Evolutionary conservation across 345 rosid species (phyloP).

Genomic region (Noccaea caerulescens): DNA sequence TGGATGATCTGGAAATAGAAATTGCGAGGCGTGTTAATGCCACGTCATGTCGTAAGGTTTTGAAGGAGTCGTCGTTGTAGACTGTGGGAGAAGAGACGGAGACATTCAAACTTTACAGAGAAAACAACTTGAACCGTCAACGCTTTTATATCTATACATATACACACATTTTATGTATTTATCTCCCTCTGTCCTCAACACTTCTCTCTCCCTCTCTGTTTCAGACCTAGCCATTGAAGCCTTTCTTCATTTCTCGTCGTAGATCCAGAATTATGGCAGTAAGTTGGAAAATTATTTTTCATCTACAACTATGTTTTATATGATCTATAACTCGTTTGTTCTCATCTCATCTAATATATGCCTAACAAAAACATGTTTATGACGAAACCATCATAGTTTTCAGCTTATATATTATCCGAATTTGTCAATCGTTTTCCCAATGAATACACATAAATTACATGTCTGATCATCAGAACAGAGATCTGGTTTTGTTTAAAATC

Average conservation of each 20-base stretch:
- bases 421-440: neutral
- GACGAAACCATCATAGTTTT: neutral
- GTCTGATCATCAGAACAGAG: constrained; percentile 10
- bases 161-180: neutral
- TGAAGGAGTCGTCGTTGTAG: constrained; percentile 35
- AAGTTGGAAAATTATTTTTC: constrained; percentile 19
- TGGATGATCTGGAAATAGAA: neutral
- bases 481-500: constrained; percentile 2
- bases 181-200: neutral
- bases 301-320: neutral
- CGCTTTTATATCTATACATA: constrained; percentile 16
- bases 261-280: constrained; percentile 38
- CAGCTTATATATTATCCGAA: neutral
- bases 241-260: constrained; percentile 2
- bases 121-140: constrained; percentile 13
- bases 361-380: neutral
- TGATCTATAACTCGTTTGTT: neutral
- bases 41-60: constrained; percentile 27
- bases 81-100: constrained; percentile 24
- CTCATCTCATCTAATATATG: neutral
- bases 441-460: neutral
- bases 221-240: constrained; percentile 28
- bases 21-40: constrained; percentile 2
- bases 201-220: neutral
- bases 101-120: constrained; percentile 40